Base-by-base conservation (phyloP, 2,329 filamentous ascomycete genomes). In the Sporothrix luriei region DNA sequence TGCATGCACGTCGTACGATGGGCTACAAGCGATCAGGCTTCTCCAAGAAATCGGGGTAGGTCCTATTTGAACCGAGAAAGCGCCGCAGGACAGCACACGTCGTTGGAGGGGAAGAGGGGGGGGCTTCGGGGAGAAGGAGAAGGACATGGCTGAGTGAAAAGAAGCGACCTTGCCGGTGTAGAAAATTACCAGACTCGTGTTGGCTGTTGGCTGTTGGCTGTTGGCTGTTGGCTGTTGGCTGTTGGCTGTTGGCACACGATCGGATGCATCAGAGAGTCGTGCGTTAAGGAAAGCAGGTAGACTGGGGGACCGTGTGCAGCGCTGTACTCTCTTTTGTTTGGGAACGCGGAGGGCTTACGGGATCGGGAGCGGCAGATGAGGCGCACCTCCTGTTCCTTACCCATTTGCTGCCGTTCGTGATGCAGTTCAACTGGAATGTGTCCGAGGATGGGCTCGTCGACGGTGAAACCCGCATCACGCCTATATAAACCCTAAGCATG, bases 1-100 rank as follows among this genome's bases (percentile, higher is more conserved):
- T 46, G 57, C 57, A 61, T 61, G 21, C 26, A 43, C 40, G 40
- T 43, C 14, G 40, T 13, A 46, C 38, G 57, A 26, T 33, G 46
- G 48, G 59, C 33, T 49, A 33, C 21, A 43, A 64, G 61, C 43
- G 43, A 65, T 49, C 43, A 33, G 43, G 46, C 33, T n/a, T 48
- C 43, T 49, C 43, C 43, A 21, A 65, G 61, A 21, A 59, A 38
- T 51, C 26, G 29, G 54, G 21, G 9, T 52, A 40, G n/a, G 52
- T 51, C 26, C n/a, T 16, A 33, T 43, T 55, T 66, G 48, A 64
- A 67, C 65, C 69, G 69, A 70, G 65, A 70, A 70, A 68, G 69
- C 65, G 69, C 69, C 69, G 68, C 66, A 61, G 38, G 66, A 29
- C 52, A 67, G 61, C 46, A 38, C 14, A 43, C 40, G 40, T 43